phyloP scores from a whole-genome alignment of 2,329 filamentous ascomycete species.

The Colletotrichum orchidophilum region DNA sequence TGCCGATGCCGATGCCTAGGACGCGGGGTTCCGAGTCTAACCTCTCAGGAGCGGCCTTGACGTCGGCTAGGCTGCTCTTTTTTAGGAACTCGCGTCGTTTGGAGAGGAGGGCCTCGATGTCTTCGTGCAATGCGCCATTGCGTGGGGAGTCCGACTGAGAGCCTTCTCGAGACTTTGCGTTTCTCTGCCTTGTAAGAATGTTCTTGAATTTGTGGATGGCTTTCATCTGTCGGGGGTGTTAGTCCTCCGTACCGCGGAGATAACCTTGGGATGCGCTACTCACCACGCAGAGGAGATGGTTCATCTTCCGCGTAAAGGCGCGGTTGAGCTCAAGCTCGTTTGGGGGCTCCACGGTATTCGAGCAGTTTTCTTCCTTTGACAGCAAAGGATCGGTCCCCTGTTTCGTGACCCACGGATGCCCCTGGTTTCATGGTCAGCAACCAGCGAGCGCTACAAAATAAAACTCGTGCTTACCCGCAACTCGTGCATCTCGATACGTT shows the following conservation, averaged over 20 bases:
- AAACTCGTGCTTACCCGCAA: conserved; percentile 71
- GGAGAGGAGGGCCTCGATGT: conserved; percentile 59
- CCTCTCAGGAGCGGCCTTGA: conserved; percentile 52
- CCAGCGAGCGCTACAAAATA: too few relatives aligned
- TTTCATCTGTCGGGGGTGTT: conserved; percentile 71
- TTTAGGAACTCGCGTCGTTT: conserved; percentile 55
- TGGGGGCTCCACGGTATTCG: conserved; percentile 80
- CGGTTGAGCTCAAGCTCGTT: conserved; percentile 91
- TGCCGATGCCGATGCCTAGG: conserved; percentile 84
- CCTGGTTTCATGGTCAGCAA: conserved; percentile 58
- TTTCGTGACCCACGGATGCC: conserved; percentile 93
- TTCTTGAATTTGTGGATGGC: conserved; percentile 90
- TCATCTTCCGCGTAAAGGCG: conserved; percentile 91
- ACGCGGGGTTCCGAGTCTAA: conserved; percentile 71
- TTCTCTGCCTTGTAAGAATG: conserved; percentile 58
- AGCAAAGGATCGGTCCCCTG: conserved; percentile 81
- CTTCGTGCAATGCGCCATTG: conserved; percentile 52
- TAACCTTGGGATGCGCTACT: conserved; percentile 36
- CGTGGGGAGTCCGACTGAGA: conserved; percentile 36
- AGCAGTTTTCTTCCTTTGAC: conserved; percentile 85
- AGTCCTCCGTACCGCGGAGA: not conserved
- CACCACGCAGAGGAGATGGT: conserved; percentile 85
- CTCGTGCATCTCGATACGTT: conserved; percentile 84
- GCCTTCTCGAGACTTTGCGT: conserved; percentile 20
- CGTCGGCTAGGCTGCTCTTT: conserved; percentile 57